phyloP scores from a whole-genome alignment of 2,329 filamentous ascomycete genomes.

The Clonostachys rhizophaga region DNA sequence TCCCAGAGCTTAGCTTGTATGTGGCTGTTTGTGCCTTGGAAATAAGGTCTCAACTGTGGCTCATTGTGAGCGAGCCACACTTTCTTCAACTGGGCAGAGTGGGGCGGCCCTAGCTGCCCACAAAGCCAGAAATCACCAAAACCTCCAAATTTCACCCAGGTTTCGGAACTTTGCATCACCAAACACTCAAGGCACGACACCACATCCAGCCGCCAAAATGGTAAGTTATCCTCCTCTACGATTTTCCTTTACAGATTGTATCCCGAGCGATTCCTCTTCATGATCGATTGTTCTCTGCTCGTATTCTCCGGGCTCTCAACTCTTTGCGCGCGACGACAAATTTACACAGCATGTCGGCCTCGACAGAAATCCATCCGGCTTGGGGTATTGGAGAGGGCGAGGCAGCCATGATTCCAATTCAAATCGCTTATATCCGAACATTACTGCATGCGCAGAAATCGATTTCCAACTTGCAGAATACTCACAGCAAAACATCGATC shows the following conservation, averaged over 20 bases:
- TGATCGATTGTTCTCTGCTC: slow-evolving; percentile 1
- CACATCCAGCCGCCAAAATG: slow-evolving; percentile 44
- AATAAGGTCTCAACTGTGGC: slow-evolving; percentile 16
- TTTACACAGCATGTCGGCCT: background rate
- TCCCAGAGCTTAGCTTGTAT: slow-evolving; percentile 5
- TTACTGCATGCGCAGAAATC: background rate
- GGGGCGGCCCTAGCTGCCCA: slow-evolving; percentile 33
- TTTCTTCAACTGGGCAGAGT: slow-evolving; percentile 20
- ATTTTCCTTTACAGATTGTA: background rate
- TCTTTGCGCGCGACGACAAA: background rate
- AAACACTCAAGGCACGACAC: slow-evolving; percentile 34
- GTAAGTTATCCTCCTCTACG: slow-evolving; percentile 20
- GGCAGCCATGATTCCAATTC: too few relatives aligned
- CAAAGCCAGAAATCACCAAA: slow-evolving; percentile 39
- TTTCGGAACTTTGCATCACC: slow-evolving; percentile 33
- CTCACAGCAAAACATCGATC: background rate
- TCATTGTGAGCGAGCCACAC: slow-evolving; percentile 13
- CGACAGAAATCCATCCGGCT: too few relatives aligned
- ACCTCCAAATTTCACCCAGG: slow-evolving; percentile 29
- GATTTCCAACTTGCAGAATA: background rate
- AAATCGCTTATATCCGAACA: too few relatives aligned
- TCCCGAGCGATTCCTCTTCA: background rate
- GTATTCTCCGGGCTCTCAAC: too few relatives aligned
- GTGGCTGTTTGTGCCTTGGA: slow-evolving; percentile 12
- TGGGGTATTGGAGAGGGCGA: too few relatives aligned